These are phyloP conservation scores for Yarrowia sp. DNA, from an alignment of 805 yeast species.

Conservation along the genomic window DNA sequence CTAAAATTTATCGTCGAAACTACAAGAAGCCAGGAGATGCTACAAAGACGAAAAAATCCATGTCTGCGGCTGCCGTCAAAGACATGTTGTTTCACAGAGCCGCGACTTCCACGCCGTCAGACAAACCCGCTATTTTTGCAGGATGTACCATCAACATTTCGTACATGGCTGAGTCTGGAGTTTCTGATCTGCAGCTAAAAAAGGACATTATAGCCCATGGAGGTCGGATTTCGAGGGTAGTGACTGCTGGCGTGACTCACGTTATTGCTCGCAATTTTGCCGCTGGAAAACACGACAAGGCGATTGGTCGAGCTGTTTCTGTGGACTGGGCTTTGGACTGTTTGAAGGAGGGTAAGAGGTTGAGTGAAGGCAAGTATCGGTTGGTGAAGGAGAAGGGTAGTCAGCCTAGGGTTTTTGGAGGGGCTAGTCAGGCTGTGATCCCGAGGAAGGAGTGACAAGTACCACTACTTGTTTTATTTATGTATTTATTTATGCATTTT, in stretches of 20 bases:
- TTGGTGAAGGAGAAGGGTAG: background rate
- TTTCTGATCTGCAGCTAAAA: conserved; percentile 19
- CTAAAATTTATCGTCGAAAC: background rate
- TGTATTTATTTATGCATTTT: too few relatives aligned
- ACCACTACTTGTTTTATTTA: too few relatives aligned
- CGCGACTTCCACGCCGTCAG: background rate
- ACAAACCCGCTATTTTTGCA: background rate
- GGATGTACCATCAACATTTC: conserved; percentile 21
- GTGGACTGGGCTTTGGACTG: conserved; percentile 15
- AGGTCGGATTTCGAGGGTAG: background rate
- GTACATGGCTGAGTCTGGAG: conserved; percentile 6
- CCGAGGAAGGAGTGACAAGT: too few relatives aligned
- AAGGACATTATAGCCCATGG: conserved; percentile 20
- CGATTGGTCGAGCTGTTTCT: background rate
- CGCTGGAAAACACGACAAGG: conserved; percentile 15
- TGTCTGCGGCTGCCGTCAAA: background rate
- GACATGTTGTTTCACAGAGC: background rate
- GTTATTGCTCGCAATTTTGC: conserved; percentile 17
- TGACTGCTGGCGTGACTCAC: conserved; percentile 12
- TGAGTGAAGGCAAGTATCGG: background rate
- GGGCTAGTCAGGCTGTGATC: too few relatives aligned
- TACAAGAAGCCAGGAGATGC: background rate
- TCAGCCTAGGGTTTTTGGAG: background rate
- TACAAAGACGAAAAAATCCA: background rate
- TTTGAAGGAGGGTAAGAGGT: conserved; percentile 1